These are phyloP conservation scores for Phytophthora pistaciae DNA, from an alignment of 352 stramenopile species.

Conservation along the genomic window DNA sequence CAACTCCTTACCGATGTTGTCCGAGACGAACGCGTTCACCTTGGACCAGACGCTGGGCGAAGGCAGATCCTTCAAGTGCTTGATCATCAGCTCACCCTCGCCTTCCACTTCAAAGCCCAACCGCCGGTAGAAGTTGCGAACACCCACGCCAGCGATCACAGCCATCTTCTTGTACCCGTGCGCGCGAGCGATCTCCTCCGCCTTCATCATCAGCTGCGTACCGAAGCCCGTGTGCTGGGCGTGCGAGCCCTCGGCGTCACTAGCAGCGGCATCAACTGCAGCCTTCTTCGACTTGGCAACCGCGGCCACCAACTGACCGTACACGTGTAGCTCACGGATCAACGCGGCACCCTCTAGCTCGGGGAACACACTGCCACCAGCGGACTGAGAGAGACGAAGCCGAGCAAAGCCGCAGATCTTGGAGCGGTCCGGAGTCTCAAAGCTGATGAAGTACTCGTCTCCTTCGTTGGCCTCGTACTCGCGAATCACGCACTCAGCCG, in stretches of 20 bases:
- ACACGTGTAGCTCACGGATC: conserved; percentile 92
- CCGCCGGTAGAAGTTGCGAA: conserved; percentile 92
- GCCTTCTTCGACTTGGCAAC: conserved; percentile 52
- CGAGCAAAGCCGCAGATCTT: conserved; percentile 94
- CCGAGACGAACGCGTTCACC: conserved; percentile 14
- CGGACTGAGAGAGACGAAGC: conserved; percentile 77
- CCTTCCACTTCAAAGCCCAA: conserved; percentile 90
- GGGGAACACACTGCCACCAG: conserved; percentile 77
- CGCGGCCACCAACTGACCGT: conserved; percentile 86
- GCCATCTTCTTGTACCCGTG: conserved; percentile 85
- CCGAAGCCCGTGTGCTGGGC: conserved; percentile 92
- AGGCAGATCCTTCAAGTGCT: conserved; percentile 55
- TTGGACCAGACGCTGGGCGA: conserved; percentile 22
- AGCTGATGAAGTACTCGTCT: conserved; percentile 94
- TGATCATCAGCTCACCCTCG: conserved; percentile 90
- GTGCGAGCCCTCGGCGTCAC: conserved; percentile 49
- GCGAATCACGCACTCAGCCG: conserved; percentile 75
- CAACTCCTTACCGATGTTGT: conserved; percentile 16
- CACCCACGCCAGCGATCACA: conserved; percentile 92
- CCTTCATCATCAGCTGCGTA: conserved; percentile 87
- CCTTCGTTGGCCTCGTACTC: conserved; percentile 90
- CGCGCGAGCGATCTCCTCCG: conserved; percentile 75
- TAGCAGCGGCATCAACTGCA: conserved; percentile 11
- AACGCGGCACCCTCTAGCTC: conserved; percentile 84
- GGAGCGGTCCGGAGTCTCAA: conserved; percentile 88